Evolutionary conservation across 1,284 basidiomycete species (phyloP).

Genomic region (Austroboletus niveus): DNA sequence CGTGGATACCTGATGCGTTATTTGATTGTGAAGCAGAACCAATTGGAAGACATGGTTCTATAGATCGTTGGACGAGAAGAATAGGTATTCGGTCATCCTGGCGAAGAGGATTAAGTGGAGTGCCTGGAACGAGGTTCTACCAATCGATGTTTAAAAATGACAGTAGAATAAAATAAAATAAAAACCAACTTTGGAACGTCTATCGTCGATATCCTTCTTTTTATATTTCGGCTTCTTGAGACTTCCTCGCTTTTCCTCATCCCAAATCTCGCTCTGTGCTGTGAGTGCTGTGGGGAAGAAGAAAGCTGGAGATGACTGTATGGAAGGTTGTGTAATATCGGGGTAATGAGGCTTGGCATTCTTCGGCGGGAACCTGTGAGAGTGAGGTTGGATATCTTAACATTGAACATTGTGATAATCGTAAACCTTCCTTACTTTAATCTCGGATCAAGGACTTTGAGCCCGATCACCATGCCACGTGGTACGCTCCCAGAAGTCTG

Average conservation of each 20-base stretch:
- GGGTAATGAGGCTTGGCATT: constrained; percentile 51
- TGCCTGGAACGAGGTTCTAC: constrained; percentile 77
- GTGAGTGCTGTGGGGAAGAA: constrained; percentile 59
- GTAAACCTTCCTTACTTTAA: constrained; percentile 48
- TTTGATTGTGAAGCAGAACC: constrained; percentile 25
- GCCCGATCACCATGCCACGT: constrained; percentile 72
- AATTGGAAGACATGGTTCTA: constrained; percentile 39
- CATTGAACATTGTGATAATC: background rate
- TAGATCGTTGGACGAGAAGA: constrained; percentile 76
- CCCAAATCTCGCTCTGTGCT: constrained; percentile 74
- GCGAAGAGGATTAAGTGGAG: constrained; percentile 56
- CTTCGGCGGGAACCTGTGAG: constrained; percentile 72
- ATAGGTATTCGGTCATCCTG: constrained; percentile 82
- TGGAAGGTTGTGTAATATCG: constrained; percentile 13
- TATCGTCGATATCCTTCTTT: constrained; percentile 82
- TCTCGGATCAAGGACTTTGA: constrained; percentile 79
- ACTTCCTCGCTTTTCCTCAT: constrained; percentile 48
- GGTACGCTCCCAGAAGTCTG: constrained; percentile 68
- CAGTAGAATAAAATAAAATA: background rate
- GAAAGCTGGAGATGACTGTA: constrained; percentile 23
- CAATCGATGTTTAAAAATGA: constrained; percentile 1
- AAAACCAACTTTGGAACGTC: constrained; percentile 62
- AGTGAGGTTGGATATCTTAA: background rate
- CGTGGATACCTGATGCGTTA: constrained; percentile 53
- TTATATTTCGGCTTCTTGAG: constrained; percentile 67